Conservation (phyloP, 352 stramenopile genomes). For the Phytophthora syringae region DNA sequence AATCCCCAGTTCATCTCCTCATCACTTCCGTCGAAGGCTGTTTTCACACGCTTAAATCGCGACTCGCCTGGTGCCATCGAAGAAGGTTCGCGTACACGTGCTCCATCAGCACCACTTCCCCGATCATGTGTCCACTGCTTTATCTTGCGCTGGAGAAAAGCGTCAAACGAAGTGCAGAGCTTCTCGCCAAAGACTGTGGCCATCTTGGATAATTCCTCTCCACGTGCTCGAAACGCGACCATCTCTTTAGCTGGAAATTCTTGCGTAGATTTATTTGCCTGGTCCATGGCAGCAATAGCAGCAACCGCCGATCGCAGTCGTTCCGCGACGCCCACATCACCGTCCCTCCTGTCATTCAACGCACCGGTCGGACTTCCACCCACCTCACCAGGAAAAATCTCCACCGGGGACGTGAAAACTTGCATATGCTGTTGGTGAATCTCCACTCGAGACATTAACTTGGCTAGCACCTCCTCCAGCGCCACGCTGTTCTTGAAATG, state of each 20-base stretch:
- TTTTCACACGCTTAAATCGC: background rate
- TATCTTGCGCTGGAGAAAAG: conserved; percentile 55
- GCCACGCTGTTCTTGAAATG: conserved; percentile 84
- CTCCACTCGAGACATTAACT: conserved; percentile 58
- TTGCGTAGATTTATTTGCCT: conserved; percentile 64
- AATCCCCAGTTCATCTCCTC: conserved; percentile 75
- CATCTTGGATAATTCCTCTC: conserved; percentile 62
- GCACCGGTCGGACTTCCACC: conserved; percentile 12
- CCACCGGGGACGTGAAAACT: conserved; percentile 54
- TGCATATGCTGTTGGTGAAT: conserved; percentile 62
- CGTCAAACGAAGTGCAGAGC: conserved; percentile 55
- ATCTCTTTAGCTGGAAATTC: conserved; percentile 72
- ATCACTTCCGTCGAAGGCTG: conserved; percentile 10
- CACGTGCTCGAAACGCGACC: conserved; percentile 56
- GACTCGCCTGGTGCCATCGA: conserved; percentile 12
- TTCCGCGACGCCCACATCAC: conserved; percentile 35
- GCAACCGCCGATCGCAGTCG: conserved; percentile 45
- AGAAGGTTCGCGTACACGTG: conserved; percentile 37
- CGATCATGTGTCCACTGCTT: conserved; percentile 36
- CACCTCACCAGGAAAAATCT: conserved; percentile 56
- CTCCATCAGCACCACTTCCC: conserved; percentile 2
- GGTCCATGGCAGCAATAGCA: conserved; percentile 52
- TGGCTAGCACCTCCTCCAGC: conserved; percentile 59
- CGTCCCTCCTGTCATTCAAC: conserved; percentile 5
- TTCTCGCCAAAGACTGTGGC: conserved; percentile 60